phyloP scores from a whole-genome alignment of 192 early-diverging fungal species.

The Coemansia aciculifera region DNA sequence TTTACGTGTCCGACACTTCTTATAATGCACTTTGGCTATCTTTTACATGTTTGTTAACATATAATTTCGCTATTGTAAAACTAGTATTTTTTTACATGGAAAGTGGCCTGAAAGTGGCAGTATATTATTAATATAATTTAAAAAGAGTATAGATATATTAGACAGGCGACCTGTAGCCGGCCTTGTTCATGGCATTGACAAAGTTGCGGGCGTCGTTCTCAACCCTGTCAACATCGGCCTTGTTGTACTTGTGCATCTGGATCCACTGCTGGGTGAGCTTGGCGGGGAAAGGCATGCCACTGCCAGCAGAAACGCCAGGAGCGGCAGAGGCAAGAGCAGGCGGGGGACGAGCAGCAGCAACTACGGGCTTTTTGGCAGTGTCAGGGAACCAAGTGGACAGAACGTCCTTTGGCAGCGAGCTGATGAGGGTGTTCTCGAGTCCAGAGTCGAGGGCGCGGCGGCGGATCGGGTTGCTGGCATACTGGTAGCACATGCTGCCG shows the following conservation, averaged over 20 bases:
- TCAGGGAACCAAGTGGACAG: constrained; percentile 44
- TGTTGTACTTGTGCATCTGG: constrained; percentile 34
- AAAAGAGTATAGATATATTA: constrained; percentile 20
- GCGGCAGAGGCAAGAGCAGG: background rate
- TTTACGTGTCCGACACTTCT: background rate
- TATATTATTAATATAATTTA: constrained; percentile 4
- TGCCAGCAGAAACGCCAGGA: constrained; percentile 9
- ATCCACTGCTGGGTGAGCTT: constrained; percentile 40
- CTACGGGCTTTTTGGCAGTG: constrained; percentile 17
- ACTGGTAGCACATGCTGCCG: constrained; percentile 56
- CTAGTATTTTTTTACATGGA: too few species aligned
- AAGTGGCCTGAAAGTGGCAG: background rate
- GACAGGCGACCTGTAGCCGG: constrained; percentile 42
- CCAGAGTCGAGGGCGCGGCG: constrained; percentile 25
- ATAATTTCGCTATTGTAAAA: background rate
- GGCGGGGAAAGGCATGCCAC: constrained; percentile 38
- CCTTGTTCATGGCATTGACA: constrained; percentile 48
- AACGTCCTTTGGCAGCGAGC: constrained; percentile 28
- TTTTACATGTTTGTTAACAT: background rate
- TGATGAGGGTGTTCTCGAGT: constrained; percentile 15
- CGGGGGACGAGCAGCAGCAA: background rate
- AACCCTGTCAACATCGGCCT: constrained; percentile 18
- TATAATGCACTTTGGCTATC: background rate
- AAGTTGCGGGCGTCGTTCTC: constrained; percentile 34
- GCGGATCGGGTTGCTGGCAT: constrained; percentile 40